phyloP scores from a whole-genome alignment of 805 yeast genomes.

The Wickerhamiella azyma region DNA sequence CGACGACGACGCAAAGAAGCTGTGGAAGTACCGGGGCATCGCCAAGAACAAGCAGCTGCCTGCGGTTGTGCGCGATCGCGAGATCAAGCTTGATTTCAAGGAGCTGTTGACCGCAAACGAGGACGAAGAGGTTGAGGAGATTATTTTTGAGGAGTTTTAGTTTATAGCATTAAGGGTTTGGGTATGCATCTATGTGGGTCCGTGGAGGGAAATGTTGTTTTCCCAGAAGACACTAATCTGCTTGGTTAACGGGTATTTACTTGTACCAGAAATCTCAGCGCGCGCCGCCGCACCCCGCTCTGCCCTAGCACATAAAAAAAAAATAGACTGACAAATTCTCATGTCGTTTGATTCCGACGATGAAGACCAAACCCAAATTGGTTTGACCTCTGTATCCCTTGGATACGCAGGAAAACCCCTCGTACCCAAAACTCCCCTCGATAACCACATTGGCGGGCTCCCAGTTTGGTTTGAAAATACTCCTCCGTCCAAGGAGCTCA shows the following conservation, averaged over 20 bases:
- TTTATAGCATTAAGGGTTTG: background rate
- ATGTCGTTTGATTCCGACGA: conserved; percentile 13
- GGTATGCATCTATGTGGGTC: too few relatives aligned
- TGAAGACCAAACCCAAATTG: conserved; percentile 16
- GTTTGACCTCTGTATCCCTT: conserved; percentile 24
- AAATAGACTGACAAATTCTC: background rate
- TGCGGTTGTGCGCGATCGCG: conserved; percentile 67
- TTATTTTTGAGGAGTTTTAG: conserved; percentile 19
- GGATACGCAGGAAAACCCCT: conserved; percentile 24
- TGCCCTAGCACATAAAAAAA: background rate
- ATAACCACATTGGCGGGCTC: conserved; percentile 65
- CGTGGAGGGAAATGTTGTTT: too few relatives aligned
- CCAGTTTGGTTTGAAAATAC: conserved; percentile 53
- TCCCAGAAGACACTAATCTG: too few relatives aligned
- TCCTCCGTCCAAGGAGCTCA: conserved; percentile 36
- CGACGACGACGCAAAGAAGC: conserved; percentile 63
- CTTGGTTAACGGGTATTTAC: too few relatives aligned
- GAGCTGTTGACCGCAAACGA: conserved; percentile 78
- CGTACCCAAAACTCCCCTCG: conserved; percentile 15
- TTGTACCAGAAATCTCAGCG: too few relatives aligned
- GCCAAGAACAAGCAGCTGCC: conserved; percentile 54
- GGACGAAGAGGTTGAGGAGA: conserved; percentile 21
- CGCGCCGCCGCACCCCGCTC: too few relatives aligned
- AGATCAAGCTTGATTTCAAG: conserved; percentile 73
- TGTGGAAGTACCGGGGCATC: conserved; percentile 59